A percentile compares a stretch with the other conserved stretches of the same genome.
Conservation (phyloP, 345 rosid species). For the Acer saccharum region DNA sequence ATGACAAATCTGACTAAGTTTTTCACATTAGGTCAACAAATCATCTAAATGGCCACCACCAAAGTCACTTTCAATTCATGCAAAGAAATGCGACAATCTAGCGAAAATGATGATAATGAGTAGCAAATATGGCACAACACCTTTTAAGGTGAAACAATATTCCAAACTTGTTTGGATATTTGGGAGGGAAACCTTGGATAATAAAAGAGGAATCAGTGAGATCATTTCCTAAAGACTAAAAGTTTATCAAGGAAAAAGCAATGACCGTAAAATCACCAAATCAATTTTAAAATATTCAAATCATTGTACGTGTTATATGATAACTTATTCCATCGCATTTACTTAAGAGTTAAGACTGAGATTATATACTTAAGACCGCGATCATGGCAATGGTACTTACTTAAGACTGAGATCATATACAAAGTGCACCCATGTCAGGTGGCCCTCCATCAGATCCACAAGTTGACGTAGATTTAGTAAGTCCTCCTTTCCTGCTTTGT, state of each 20-base stretch:
- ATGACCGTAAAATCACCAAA: not conserved
- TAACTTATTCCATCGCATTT: constrained; percentile 3
- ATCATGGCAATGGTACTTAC: constrained; percentile 35
- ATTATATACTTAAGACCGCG: constrained; percentile 46
- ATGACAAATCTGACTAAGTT: not conserved
- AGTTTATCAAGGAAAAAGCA: not conserved
- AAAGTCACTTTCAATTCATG: not conserved
- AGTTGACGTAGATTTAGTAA: constrained; percentile 33
- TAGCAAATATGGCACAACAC: not conserved
- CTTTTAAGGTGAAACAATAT: not conserved
- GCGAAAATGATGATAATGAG: not conserved
- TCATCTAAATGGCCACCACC: no score
- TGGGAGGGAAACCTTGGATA: not conserved
- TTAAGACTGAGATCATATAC: constrained; percentile 48
- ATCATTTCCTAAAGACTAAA: not conserved
- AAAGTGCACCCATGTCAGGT: constrained; percentile 84
- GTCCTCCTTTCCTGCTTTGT: constrained; percentile 52
- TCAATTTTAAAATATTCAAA: not conserved
- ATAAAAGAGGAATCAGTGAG: not conserved
- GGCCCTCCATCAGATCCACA: constrained; percentile 49
- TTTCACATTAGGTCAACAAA: not conserved
- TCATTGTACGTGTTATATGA: not conserved
- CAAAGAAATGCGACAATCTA: not conserved
- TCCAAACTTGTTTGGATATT: not conserved
- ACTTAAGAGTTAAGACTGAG: constrained; percentile 9